A percentile compares a stretch with the other conserved stretches of the same genome.
Evolutionary conservation across 2,329 filamentous ascomycete genomes (phyloP).

Genomic region (Trichoderma atroviride): DNA sequence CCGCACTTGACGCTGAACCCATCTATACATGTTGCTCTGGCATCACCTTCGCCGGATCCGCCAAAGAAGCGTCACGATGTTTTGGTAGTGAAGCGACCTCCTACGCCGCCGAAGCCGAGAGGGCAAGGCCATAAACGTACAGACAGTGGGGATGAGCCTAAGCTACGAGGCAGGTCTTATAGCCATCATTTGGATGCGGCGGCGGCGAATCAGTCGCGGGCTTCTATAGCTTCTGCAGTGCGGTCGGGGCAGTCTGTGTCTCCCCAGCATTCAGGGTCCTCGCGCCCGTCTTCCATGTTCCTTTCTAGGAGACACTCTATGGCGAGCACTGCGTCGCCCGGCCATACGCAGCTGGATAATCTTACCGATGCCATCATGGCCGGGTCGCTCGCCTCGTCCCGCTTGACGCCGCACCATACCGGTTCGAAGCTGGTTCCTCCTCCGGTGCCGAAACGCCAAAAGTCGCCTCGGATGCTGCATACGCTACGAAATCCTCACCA

Average conservation of each 20-base stretch:
- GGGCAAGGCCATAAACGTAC: conserved; percentile 32
- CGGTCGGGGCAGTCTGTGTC: conserved; percentile 19
- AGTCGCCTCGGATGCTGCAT: conserved; percentile 60
- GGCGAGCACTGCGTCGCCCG: conserved; percentile 37
- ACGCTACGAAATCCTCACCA: conserved; percentile 64
- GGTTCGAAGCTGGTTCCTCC: conserved; percentile 40
- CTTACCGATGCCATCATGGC: conserved; percentile 76
- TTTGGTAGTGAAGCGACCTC: conserved; percentile 34
- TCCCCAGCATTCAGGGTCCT: conserved; percentile 21
- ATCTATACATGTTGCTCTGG: conserved; percentile 27
- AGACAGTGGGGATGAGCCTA: background rate
- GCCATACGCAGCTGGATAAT: conserved; percentile 60
- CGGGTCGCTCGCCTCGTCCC: conserved; percentile 69
- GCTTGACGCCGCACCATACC: conserved; percentile 48
- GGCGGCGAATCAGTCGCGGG: background rate
- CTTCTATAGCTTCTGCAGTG: background rate
- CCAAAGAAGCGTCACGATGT: conserved; percentile 35
- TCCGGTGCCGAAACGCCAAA: conserved; percentile 46
- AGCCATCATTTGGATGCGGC: conserved; percentile 26
- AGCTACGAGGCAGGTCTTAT: conserved; percentile 19
- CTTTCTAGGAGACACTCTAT: conserved; percentile 28
- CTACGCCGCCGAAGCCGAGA: conserved; percentile 43
- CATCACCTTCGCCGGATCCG: conserved; percentile 36
- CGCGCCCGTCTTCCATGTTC: conserved; percentile 25
- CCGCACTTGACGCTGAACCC: conserved; percentile 35